Evolutionary conservation across 169 alveolate species (phyloP).

Genomic region (Amoebophrya sp.): DNA sequence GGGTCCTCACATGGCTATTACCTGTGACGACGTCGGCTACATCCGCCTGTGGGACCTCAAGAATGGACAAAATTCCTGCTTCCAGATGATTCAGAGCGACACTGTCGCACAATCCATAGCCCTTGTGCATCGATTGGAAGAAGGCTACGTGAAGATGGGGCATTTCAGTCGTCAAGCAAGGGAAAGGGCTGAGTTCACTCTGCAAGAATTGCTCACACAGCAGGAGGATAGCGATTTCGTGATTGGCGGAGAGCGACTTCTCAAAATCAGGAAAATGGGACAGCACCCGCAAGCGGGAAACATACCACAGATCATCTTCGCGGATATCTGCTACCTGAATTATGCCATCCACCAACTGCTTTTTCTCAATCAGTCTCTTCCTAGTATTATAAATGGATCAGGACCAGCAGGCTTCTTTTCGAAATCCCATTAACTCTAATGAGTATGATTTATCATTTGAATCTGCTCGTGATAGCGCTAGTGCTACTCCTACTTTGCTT

Average conservation of each 20-base stretch:
- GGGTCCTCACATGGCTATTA: not conserved
- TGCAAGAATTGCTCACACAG: not conserved
- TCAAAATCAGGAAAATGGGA: not conserved
- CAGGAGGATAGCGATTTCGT: not conserved
- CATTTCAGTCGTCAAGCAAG: not conserved
- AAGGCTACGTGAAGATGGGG: not conserved
- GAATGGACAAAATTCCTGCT: not conserved
- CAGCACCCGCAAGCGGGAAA: not conserved
- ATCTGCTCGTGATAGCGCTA: too few species aligned
- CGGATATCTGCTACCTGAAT: not conserved
- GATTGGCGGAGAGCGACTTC: not conserved
- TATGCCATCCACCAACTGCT: too few species aligned
- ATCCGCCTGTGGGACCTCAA: not conserved
- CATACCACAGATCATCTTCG: not conserved
- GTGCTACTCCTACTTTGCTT: too few species aligned
- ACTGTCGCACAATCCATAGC: not conserved
- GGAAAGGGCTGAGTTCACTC: too few species aligned
- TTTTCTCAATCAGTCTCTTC: too few species aligned
- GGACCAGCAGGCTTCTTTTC: too few species aligned
- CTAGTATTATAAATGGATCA: too few species aligned
- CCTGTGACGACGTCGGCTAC: constrained; percentile 24
- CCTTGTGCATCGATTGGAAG: not conserved
- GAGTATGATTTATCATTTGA: too few species aligned
- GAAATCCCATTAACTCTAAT: too few species aligned
- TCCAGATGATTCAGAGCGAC: not conserved